Percentiles rank a stretch among this genome's conserved stretches.
These are phyloP conservation scores for Pachyrhizus erosus DNA, from an alignment of 306 rosid genomes.

Conservation along the genomic window DNA sequence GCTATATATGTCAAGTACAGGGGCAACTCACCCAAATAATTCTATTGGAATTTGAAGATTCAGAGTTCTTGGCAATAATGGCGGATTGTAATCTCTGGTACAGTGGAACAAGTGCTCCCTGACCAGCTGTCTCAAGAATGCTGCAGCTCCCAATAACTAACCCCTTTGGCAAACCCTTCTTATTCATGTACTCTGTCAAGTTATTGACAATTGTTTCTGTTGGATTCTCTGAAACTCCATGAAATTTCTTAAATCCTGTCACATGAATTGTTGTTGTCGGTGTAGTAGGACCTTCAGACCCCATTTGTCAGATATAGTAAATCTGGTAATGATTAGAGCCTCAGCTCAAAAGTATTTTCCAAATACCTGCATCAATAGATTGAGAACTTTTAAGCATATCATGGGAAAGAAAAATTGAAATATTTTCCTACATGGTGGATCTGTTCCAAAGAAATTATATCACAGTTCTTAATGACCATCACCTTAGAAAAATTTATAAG, in stretches of 20 bases:
- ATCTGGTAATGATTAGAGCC: constrained; percentile 36
- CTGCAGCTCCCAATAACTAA: constrained; percentile 71
- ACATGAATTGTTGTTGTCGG: constrained; percentile 68
- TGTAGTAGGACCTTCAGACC: constrained; percentile 81
- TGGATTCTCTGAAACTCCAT: constrained; percentile 90
- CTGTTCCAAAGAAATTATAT: constrained; percentile 5
- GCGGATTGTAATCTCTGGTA: constrained; percentile 71
- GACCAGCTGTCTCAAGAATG: constrained; percentile 88
- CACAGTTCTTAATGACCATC: constrained; percentile 7
- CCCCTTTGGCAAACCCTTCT: constrained; percentile 78
- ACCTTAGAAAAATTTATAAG: neutral
- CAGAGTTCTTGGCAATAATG: constrained; percentile 47
- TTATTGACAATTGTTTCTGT: constrained; percentile 71
- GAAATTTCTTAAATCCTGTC: constrained; percentile 89
- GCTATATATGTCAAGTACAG: neutral
- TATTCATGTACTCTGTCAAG: constrained; percentile 63
- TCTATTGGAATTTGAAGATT: constrained; percentile 60
- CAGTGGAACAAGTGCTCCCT: constrained; percentile 66
- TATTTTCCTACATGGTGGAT: neutral
- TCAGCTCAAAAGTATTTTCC: constrained; percentile 45
- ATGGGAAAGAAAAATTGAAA: constrained; percentile 11
- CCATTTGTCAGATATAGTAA: constrained; percentile 58
- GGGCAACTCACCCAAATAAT: constrained; percentile 70
- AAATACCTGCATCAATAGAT: constrained; percentile 52
- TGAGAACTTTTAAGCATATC: constrained; percentile 23